These are phyloP conservation scores for Phialophora chinensis DNA, from an alignment of 2,329 filamentous ascomycete species.

Conservation along the genomic window DNA sequence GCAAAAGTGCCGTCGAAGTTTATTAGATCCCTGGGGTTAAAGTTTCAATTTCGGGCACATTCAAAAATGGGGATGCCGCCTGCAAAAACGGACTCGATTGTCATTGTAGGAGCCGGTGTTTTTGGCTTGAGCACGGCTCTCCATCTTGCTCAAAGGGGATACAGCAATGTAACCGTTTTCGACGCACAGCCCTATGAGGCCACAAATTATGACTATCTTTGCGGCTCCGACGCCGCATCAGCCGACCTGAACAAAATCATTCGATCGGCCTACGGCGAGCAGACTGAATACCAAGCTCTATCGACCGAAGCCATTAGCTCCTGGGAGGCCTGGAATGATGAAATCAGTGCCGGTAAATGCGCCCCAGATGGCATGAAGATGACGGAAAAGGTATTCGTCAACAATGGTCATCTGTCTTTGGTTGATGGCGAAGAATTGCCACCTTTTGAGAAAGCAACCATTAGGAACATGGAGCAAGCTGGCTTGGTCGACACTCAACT, in stretches of 20 bases:
- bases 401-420: slow-evolving; percentile 45
- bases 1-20: not conserved
- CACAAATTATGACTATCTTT: slow-evolving; percentile 49
- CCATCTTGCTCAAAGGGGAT: slow-evolving; percentile 49
- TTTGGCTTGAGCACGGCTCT: slow-evolving; percentile 58
- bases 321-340: slow-evolving; percentile 56
- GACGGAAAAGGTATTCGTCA: slow-evolving; percentile 48
- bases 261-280: slow-evolving; percentile 50
- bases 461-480: slow-evolving; percentile 46
- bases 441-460: slow-evolving; percentile 47
- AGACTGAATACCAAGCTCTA: slow-evolving; percentile 56
- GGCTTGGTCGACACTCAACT: slow-evolving; percentile 48
- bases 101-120: slow-evolving; percentile 60
- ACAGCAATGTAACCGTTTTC: slow-evolving; percentile 56
- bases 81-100: slow-evolving; percentile 16
- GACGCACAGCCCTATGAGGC: slow-evolving; percentile 55
- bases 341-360: slow-evolving; percentile 43
- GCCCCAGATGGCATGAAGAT: slow-evolving; percentile 49
- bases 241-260: slow-evolving; percentile 42
- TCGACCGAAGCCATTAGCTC: slow-evolving; percentile 50
- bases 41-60: not conserved
- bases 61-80: slow-evolving; percentile 3
- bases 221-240: slow-evolving; percentile 54
- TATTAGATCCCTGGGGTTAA: not conserved
- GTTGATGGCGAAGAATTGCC: slow-evolving; percentile 24